These are phyloP conservation scores for Lipomyces lipofer DNA, from an alignment of 805 yeast species.

Conservation along the genomic window DNA sequence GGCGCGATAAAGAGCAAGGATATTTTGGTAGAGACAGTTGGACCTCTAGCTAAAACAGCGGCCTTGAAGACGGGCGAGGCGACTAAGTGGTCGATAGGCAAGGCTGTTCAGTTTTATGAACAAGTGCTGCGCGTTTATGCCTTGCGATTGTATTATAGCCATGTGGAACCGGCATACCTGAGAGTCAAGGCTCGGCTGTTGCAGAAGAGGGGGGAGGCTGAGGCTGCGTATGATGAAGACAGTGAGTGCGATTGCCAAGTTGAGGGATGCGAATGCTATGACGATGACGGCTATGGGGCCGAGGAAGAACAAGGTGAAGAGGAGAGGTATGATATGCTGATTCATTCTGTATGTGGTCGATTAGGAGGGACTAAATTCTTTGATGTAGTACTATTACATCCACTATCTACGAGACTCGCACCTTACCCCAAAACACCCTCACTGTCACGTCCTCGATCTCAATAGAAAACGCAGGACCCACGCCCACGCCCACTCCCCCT, in stretches of 20 bases:
- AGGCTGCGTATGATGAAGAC: not conserved
- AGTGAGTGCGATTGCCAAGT: not conserved
- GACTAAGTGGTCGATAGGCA: not conserved
- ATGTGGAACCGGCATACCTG: slow-evolving; percentile 1
- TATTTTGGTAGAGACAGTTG: not conserved
- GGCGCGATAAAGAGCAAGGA: not conserved
- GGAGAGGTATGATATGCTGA: not conserved
- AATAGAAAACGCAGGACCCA: not conserved
- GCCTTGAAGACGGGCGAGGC: not conserved
- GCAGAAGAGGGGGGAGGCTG: no score
- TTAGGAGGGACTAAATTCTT: no score
- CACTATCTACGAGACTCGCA: no score
- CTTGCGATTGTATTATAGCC: not conserved
- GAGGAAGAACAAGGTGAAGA: slow-evolving; percentile 4
- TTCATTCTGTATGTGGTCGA: no score
- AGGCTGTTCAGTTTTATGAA: not conserved
- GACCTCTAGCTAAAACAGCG: not conserved
- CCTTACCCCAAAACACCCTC: slow-evolving; percentile 1
- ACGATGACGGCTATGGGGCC: slow-evolving; percentile 2
- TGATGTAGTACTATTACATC: not conserved
- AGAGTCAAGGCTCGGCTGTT: slow-evolving; percentile 1
- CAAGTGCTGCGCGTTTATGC: slow-evolving; percentile 1
- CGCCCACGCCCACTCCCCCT: slow-evolving; percentile 21
- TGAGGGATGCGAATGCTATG: not conserved
- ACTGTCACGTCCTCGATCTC: not conserved